Base-by-base conservation (phyloP, 306 rosid genomes). In the Dalbergia cochinchinensis region DNA sequence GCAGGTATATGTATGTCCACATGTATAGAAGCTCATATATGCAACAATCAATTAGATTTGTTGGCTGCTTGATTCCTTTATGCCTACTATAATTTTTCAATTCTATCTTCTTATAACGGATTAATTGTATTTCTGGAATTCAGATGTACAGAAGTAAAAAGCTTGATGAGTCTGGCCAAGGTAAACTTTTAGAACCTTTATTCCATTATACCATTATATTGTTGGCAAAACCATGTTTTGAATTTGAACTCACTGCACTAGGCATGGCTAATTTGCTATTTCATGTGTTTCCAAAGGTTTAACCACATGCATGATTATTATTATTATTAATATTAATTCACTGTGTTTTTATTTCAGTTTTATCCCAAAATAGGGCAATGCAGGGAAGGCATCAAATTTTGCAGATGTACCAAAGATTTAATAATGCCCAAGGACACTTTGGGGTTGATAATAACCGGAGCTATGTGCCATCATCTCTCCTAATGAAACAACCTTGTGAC, bases 91-190 rank as follows among this genome's bases (percentile, higher is more conserved):
- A 8, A 8, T 11, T 12, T 47, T 47, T 57, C 60, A 59, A 8
- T 14, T 57, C 4, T 39, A 22, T 50, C 47, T 15, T 54, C 1
- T 11, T 39, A 12, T n/a, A 26, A 60, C 31, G 13, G 7, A 16
- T 34, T 55, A 73, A 57, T 62, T 15, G 9, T 48, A 22, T 19
- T 77, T 48, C 31, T 65, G 31, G 9, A 68, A 50, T 61, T 83
- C 87, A 93, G 94, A 92, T 94, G 97, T 94, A 94, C 59, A 85
- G 99, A 76, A 92, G 97, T 84, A 94, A 92, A 84, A 94, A 91
- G 84, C 91, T 92, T 74, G 97, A 91, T 65, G 92, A 89, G 76
- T 79, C 89, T 57, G 99, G 97, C 75, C 97, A 87, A 92, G 99
- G 99, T 94, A 82, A 64, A 72, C 4, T 18, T 44, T 77, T 0